Percentiles rank a stretch among this genome's conserved stretches.
Evolutionary conservation across 257 asterid species (phyloP).

Genomic region (Cynanchum wilfordii): DNA sequence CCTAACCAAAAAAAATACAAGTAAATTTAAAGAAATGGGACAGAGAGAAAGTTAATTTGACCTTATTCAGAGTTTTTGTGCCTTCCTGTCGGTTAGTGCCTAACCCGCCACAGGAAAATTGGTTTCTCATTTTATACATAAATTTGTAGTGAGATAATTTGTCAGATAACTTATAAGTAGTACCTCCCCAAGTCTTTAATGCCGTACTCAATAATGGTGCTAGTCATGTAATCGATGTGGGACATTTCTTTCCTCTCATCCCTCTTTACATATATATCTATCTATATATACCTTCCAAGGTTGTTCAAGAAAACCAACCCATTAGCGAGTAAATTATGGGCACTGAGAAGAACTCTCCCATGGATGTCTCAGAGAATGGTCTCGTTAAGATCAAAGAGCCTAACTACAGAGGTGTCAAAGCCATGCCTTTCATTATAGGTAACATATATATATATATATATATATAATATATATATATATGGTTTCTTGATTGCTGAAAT

Average conservation of each 20-base stretch:
- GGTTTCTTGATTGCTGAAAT: neutral
- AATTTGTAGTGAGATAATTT: no score
- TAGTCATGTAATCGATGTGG: no score
- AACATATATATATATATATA: neutral
- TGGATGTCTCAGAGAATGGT: neutral
- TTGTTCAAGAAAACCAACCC: neutral
- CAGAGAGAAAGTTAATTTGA: neutral
- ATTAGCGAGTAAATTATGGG: neutral
- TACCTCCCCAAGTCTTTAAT: no score
- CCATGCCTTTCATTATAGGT: slow-evolving; percentile 32
- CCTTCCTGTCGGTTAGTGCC: neutral
- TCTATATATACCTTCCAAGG: neutral
- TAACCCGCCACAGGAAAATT: neutral
- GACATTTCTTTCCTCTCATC: neutral
- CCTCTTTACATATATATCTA: neutral
- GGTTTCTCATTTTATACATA: no score
- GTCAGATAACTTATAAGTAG: no score
- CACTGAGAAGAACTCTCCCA: slow-evolving; percentile 1
- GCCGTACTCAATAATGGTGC: no score
- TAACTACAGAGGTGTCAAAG: slow-evolving; percentile 27
- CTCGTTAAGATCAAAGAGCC: slow-evolving; percentile 7
- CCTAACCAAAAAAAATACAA: no score
- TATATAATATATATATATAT: no score
- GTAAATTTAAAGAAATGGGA: neutral
- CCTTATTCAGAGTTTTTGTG: neutral